Evolutionary conservation across 192 early-diverging fungal genomes (phyloP).

Genomic region (Fimicolochytrium jonesii): DNA sequence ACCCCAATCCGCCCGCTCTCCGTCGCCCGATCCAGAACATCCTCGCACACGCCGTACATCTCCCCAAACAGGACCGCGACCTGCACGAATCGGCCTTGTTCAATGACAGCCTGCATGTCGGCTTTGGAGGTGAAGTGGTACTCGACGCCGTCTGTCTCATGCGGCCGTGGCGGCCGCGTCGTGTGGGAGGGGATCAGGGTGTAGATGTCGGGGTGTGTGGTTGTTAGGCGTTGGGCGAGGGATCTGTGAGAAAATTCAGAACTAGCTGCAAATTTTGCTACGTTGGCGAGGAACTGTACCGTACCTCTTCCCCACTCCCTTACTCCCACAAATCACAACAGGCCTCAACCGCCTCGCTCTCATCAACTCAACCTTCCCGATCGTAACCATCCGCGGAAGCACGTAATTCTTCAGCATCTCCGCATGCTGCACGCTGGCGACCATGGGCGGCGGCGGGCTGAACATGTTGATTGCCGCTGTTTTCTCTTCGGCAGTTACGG

Average conservation of each 20-base stretch:
- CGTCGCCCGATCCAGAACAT: constrained; percentile 43
- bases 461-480: constrained; percentile 46
- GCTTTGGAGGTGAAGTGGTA: constrained; percentile 47
- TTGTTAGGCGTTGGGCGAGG: constrained; percentile 34
- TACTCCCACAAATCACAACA: constrained; percentile 51
- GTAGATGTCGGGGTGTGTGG: constrained; percentile 44
- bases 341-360: constrained; percentile 37
- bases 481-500: constrained; percentile 49
- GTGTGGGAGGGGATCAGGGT: constrained; percentile 50
- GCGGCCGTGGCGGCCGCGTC: constrained; percentile 49
- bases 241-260: constrained; percentile 28
- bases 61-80: constrained; percentile 50
- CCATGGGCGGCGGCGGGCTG: constrained; percentile 42
- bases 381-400: constrained; percentile 23
- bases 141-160: constrained; percentile 50
- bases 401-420: constrained; percentile 25
- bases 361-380: constrained; percentile 42
- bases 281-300: not conserved
- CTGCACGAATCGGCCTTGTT: constrained; percentile 47
- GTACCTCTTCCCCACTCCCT: constrained; percentile 53
- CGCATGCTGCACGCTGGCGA: constrained; percentile 44
- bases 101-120: constrained; percentile 42
- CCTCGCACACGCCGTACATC: constrained; percentile 50
- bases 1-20: constrained; percentile 54
- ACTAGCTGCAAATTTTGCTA: no score